A percentile compares a stretch with the other conserved stretches of the same genome.
Conservation (phyloP, 345 rosid genomes). For the Cardamine chenopodiifolia region DNA sequence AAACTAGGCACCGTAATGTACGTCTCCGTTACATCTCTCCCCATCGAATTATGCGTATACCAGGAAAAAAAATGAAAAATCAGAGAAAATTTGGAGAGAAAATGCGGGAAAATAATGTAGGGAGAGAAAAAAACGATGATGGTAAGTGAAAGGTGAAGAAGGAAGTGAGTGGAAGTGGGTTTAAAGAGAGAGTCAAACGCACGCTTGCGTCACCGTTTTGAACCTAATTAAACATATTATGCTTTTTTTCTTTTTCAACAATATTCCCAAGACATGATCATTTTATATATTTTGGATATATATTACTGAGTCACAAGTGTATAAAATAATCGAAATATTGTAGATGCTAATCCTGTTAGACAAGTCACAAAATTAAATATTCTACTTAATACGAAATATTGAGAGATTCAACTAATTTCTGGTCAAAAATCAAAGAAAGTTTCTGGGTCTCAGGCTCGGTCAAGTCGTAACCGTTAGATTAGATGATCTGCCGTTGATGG, state of each 20-base stretch:
- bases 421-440: slow-evolving; percentile 41
- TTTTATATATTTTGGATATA: neutral
- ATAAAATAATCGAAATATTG: neutral
- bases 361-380: neutral
- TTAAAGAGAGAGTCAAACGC: slow-evolving; percentile 43
- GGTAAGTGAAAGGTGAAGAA: slow-evolving; percentile 44
- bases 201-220: slow-evolving; percentile 37
- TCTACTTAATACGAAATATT: slow-evolving; percentile 1
- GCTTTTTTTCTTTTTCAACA: neutral
- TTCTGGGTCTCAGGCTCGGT: slow-evolving; percentile 2
- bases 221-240: neutral
- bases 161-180: slow-evolving; percentile 43
- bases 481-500: slow-evolving; percentile 29
- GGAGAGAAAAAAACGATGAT: slow-evolving; percentile 57
- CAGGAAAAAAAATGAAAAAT: neutral
- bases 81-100: slow-evolving; percentile 28
- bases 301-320: neutral
- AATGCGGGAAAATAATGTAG: slow-evolving; percentile 48
- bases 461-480: slow-evolving; percentile 42
- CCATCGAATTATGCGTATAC: slow-evolving; percentile 40
- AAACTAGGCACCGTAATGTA: slow-evolving; percentile 73
- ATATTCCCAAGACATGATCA: slow-evolving; percentile 11
- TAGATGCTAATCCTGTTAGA: neutral
- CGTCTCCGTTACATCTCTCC: slow-evolving; percentile 58
- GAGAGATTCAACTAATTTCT: slow-evolving; percentile 26